These are phyloP conservation scores for Trifolium pratense DNA, from an alignment of 306 rosid genomes.

Conservation along the genomic window DNA sequence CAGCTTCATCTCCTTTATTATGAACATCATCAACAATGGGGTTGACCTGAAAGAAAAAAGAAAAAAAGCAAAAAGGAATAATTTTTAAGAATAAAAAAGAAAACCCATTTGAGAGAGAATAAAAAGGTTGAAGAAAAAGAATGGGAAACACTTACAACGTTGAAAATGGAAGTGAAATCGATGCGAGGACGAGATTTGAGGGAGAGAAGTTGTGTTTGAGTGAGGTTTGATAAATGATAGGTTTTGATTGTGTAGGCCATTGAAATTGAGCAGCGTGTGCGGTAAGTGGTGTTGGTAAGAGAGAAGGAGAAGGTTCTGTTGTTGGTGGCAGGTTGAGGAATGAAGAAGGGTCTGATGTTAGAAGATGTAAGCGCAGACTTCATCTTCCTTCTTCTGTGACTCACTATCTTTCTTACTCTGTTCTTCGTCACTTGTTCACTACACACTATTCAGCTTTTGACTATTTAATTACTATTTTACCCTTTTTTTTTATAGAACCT, in stretches of 20 bases:
- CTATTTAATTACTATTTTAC: neutral
- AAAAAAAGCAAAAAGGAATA: neutral
- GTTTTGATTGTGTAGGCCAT: conserved; percentile 59
- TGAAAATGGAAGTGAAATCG: conserved; percentile 89
- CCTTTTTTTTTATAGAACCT: no score
- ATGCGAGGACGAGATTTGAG: conserved; percentile 92
- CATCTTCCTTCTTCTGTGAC: conserved; percentile 11
- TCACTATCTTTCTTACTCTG: neutral
- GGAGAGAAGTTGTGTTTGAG: conserved; percentile 59
- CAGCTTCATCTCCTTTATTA: conserved; percentile 80
- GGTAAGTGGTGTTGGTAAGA: no score
- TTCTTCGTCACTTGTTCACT: neutral
- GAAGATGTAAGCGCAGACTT: conserved; percentile 28
- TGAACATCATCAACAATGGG: conserved; percentile 93
- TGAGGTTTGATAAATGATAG: conserved; percentile 73
- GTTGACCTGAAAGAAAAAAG: conserved; percentile 68
- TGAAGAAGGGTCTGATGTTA: conserved; percentile 27
- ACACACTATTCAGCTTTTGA: neutral
- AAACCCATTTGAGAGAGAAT: conserved; percentile 13
- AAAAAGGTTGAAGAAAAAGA: neutral
- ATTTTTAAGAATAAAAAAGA: conserved; percentile 1
- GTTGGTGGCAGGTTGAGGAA: neutral
- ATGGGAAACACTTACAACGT: conserved; percentile 48
- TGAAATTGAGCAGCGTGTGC: conserved; percentile 47
- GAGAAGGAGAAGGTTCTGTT: conserved; percentile 1